A percentile compares a stretch with the other conserved stretches of the same genome.
Evolutionary conservation across 257 asterid species (phyloP).

Genomic region (Cordia subcordata): DNA sequence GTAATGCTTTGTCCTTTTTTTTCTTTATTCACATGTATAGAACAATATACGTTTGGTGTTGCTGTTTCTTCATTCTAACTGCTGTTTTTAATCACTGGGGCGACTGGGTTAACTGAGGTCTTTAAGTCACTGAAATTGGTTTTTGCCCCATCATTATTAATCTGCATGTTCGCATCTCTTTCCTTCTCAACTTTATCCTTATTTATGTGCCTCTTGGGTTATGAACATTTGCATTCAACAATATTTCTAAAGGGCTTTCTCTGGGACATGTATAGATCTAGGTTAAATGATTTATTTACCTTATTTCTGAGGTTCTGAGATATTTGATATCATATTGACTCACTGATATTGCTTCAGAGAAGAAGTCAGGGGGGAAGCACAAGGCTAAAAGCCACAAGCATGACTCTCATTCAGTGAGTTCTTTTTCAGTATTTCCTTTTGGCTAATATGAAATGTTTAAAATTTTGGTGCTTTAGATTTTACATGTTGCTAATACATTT

Average conservation of each 20-base stretch:
- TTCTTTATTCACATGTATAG: too few species aligned
- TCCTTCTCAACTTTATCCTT: too few species aligned
- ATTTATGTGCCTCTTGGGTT: too few species aligned
- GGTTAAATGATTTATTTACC: slow-evolving; percentile 6
- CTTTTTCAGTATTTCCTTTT: not conserved
- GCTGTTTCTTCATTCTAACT: too few species aligned
- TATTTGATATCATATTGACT: slow-evolving; percentile 12
- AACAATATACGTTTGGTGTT: too few species aligned
- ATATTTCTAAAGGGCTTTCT: not conserved
- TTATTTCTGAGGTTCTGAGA: slow-evolving; percentile 12
- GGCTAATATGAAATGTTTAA: not conserved
- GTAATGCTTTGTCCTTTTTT: not conserved
- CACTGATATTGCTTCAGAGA: slow-evolving; percentile 41
- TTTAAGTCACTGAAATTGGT: not conserved
- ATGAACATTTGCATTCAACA: not conserved
- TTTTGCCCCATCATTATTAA: not conserved
- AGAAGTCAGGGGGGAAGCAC: slow-evolving; percentile 56
- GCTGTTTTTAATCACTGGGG: not conserved
- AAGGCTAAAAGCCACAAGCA: slow-evolving; percentile 50
- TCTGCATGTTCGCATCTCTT: too few species aligned
- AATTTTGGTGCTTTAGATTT: not conserved
- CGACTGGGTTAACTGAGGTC: not conserved
- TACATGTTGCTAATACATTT: too few species aligned
- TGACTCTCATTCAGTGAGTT: slow-evolving; percentile 47
- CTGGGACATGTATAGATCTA: not conserved